Evolutionary conservation across 495 filamentous ascomycete species (phyloP).

Genomic region (Penicillium steckii): DNA sequence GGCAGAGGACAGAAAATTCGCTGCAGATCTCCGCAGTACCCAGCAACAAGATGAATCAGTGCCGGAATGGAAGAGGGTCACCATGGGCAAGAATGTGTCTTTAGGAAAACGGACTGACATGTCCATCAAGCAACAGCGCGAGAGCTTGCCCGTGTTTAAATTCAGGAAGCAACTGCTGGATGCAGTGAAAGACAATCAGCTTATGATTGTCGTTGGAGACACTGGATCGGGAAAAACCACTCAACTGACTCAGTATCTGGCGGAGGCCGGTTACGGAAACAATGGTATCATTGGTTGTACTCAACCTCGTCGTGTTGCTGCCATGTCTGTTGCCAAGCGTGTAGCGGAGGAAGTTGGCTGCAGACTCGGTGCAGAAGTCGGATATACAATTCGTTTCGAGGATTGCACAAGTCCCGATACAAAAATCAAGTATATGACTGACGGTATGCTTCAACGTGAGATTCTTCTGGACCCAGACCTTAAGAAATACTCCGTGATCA

Average conservation of each 20-base stretch:
- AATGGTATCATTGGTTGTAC: constrained; percentile 95
- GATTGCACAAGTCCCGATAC: constrained; percentile 88
- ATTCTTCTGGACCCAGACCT: constrained; percentile 87
- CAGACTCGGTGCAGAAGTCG: constrained; percentile 85
- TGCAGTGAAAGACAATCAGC: constrained; percentile 82
- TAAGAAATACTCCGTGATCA: constrained; percentile 89
- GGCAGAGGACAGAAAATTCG: constrained; percentile 81
- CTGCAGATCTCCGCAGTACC: constrained; percentile 69
- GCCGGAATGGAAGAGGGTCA: constrained; percentile 90
- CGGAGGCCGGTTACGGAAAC: constrained; percentile 87
- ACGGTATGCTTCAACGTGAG: constrained; percentile 96
- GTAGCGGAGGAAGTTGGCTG: constrained; percentile 97
- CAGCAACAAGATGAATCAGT: constrained; percentile 61
- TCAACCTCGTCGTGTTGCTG: constrained; percentile 93
- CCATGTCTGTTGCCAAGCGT: constrained; percentile 95
- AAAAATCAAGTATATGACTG: constrained; percentile 99
- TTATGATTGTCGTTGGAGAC: constrained; percentile 95
- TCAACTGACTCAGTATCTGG: constrained; percentile 91
- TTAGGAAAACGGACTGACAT: constrained; percentile 85
- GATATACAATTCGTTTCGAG: constrained; percentile 97
- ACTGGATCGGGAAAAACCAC: constrained; percentile 98
- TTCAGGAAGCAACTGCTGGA: constrained; percentile 87
- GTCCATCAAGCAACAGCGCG: constrained; percentile 93
- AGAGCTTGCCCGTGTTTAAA: constrained; percentile 86
- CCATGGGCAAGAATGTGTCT: constrained; percentile 76